Conservation (phyloP, 108 stramenopile species). For the Chaetoceros muelleri region DNA sequence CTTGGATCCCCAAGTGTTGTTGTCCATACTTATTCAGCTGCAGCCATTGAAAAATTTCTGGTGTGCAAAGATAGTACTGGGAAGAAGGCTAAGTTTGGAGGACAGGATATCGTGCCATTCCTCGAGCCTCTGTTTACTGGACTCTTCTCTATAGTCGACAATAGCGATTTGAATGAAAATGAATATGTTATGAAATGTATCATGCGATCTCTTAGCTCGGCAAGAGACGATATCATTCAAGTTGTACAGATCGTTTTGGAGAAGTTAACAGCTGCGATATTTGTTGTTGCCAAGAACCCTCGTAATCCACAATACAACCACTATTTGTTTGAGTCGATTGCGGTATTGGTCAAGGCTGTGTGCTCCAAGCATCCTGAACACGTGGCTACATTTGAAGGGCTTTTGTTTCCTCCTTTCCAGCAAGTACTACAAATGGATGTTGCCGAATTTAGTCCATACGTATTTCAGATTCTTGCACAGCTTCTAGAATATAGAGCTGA, state of each 20-base stretch:
- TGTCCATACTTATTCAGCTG: slow-evolving; percentile 93
- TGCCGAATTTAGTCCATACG: slow-evolving; percentile 93
- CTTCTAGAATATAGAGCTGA: slow-evolving; percentile 77
- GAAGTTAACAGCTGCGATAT: slow-evolving; percentile 75
- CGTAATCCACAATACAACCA: slow-evolving; percentile 96
- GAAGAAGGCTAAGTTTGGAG: slow-evolving; percentile 45
- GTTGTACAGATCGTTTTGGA: slow-evolving; percentile 74
- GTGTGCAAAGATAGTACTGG: slow-evolving; percentile 43
- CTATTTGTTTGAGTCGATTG: slow-evolving; percentile 94
- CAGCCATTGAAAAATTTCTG: slow-evolving; percentile 82
- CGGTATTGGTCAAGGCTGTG: slow-evolving; percentile 75
- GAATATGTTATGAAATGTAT: slow-evolving; percentile 97
- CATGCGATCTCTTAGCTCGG: slow-evolving; percentile 77
- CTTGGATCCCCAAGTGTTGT: slow-evolving; percentile 66
- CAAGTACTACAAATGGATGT: slow-evolving; percentile 87
- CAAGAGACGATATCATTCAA: slow-evolving; percentile 73
- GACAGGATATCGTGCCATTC: slow-evolving; percentile 59
- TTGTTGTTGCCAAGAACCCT: slow-evolving; percentile 86
- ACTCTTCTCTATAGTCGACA: slow-evolving; percentile 83
- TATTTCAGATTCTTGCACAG: slow-evolving; percentile 96
- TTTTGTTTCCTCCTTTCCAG: slow-evolving; percentile 91
- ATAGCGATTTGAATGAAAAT: slow-evolving; percentile 79
- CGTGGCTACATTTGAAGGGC: slow-evolving; percentile 64
- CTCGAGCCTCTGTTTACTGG: slow-evolving; percentile 77
- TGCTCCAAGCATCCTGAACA: slow-evolving; percentile 57